Base-by-base conservation (phyloP, 108 stramenopile species). In the Fragilaria crotonensis region DNA sequence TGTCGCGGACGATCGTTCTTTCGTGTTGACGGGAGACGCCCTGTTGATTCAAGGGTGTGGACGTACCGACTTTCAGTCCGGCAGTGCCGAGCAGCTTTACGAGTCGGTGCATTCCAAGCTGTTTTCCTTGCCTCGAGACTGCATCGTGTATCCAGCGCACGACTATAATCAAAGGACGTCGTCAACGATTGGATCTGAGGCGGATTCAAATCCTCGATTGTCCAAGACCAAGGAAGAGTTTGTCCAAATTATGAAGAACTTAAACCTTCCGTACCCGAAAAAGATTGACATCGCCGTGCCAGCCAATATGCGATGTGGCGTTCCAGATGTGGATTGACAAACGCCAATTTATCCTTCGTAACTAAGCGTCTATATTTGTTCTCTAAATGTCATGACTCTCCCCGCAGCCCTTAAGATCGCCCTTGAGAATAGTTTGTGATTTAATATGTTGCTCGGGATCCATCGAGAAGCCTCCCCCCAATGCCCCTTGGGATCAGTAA, bases 21-120 rank as follows among this genome's bases (percentile, higher is more conserved):
- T 80, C 47, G 91, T 91, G 25, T 85, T 95, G 59, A 96, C 96
- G 1, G 96, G 96, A 2, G 96, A 96, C 66, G 66, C 87, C 0
- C 53, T 96, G 25, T 60, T 94, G 48, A 71, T 95, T 25, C 57
- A 80, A 32, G 93, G 90, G 9, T 87, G 86, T 66, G 93, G 92
- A 14, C 73, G 88, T 30, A 90, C 91, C 2, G 94, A 95, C 57
- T 93, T 96, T 60, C 81, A 82, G 57, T 83, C 79, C 20, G 95
- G 95, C 7, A 71, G 61, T 27, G 70, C 91, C 20, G 68, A 71
- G 36, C 67, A 56, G 14, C 63, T 94, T 17, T 95, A 84, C 60
- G 63, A 81, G 1, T 76, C 71, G 29, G 69, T 95, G 33, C 72
- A 85, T 49, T 41, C 60, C 22, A 81, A 94, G 74, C 54, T 97